Evolutionary conservation across 2,329 filamentous ascomycete species (phyloP).

Genomic region (Fusarium sp.): DNA sequence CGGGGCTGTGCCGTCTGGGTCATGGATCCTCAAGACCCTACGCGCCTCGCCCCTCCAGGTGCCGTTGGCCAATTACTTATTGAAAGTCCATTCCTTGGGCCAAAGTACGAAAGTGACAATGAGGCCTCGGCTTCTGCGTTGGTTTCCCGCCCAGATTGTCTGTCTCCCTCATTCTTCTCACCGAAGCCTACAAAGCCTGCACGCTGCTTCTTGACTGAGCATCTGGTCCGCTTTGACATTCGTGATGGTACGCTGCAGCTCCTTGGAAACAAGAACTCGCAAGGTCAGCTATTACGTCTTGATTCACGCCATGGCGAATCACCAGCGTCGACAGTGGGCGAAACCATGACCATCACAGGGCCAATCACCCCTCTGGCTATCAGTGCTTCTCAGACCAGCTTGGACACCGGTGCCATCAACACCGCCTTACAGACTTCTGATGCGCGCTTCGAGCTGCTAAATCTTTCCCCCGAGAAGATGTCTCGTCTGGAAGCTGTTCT

Average conservation of each 20-base stretch:
- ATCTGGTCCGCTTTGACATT: slow-evolving; percentile 1
- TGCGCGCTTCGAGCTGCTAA: background rate
- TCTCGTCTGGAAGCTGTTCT: slow-evolving; percentile 2
- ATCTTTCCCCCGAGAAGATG: background rate
- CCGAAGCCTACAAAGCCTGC: background rate
- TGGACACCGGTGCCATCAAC: background rate
- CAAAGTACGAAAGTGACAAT: background rate
- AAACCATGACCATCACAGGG: background rate
- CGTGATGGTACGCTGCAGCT: background rate
- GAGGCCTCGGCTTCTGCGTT: background rate
- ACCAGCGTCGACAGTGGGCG: background rate
- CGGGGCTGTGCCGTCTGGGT: slow-evolving; percentile 28
- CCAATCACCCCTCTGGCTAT: background rate
- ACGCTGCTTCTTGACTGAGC: slow-evolving; percentile 1
- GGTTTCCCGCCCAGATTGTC: background rate
- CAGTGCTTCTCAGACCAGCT: background rate
- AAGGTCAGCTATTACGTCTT: background rate
- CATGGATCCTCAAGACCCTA: slow-evolving; percentile 22
- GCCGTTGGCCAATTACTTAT: slow-evolving; percentile 21
- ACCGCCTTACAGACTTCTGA: background rate
- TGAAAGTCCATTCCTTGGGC: slow-evolving; percentile 12
- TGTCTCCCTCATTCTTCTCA: background rate
- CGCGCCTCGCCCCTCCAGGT: slow-evolving; percentile 20
- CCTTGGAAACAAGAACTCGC: background rate
- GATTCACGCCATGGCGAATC: background rate